These are phyloP conservation scores for Neofusicoccum sp. DNA, from an alignment of 2,329 filamentous ascomycete genomes.

Conservation along the genomic window DNA sequence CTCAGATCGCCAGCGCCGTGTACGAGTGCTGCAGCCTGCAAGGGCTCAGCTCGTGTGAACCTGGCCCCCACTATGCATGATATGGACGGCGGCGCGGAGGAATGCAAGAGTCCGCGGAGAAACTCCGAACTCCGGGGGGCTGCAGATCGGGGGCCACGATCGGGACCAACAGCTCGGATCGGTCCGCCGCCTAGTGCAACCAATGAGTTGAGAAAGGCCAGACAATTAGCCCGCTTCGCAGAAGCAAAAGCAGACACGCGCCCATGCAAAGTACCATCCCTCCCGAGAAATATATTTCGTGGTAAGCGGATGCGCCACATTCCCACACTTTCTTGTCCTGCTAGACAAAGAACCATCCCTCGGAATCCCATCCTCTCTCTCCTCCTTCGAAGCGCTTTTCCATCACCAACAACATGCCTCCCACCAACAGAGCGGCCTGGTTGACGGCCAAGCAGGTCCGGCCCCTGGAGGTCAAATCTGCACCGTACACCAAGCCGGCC, in stretches of 20 bases:
- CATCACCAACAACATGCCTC: not conserved
- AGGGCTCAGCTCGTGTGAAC: too few relatives aligned
- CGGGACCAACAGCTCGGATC: not conserved
- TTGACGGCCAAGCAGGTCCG: not conserved
- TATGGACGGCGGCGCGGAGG: not conserved
- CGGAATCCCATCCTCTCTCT: too few relatives aligned
- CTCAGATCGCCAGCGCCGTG: too few relatives aligned
- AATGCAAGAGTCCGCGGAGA: not conserved
- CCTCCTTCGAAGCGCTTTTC: not conserved
- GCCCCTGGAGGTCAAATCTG: slow-evolving; percentile 20
- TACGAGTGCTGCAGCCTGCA: too few relatives aligned
- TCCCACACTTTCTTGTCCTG: not conserved
- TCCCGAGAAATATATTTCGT: too few relatives aligned
- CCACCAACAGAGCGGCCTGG: not conserved
- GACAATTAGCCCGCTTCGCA: not conserved
- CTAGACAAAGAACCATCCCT: too few relatives aligned
- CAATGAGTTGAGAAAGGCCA: not conserved
- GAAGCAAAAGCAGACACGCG: not conserved
- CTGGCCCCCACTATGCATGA: too few relatives aligned
- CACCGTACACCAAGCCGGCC: slow-evolving; percentile 27
- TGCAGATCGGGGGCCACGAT: not conserved
- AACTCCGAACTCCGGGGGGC: not conserved
- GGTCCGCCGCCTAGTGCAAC: not conserved
- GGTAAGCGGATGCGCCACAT: not conserved
- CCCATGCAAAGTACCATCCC: too few relatives aligned